These are phyloP conservation scores for Starmerella stellata DNA, from an alignment of 805 yeast species.

Conservation along the genomic window DNA sequence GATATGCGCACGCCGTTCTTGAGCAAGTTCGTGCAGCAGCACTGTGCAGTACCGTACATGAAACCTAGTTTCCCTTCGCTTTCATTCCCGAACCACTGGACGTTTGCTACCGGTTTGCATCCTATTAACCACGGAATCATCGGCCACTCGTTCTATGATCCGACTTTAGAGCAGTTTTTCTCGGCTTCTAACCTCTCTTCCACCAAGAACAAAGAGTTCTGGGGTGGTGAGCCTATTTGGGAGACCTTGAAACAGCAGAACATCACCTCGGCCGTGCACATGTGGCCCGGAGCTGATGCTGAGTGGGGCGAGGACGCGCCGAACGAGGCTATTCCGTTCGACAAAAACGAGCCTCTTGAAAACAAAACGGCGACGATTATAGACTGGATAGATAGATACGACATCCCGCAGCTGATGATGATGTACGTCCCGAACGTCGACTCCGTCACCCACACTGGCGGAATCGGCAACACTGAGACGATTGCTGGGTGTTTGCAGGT, in stretches of 20 bases:
- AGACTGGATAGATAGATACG: constrained; percentile 43
- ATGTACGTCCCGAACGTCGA: constrained; percentile 71
- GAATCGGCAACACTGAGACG: constrained; percentile 45
- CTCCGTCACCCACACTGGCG: constrained; percentile 54
- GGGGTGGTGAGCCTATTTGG: constrained; percentile 93
- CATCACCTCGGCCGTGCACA: constrained; percentile 57
- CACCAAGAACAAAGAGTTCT: constrained; percentile 42
- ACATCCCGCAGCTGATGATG: constrained; percentile 60
- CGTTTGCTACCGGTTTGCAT: constrained; percentile 66
- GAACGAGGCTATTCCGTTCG: constrained; percentile 41
- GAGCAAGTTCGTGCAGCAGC: constrained; percentile 37
- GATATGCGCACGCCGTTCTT: constrained; percentile 50
- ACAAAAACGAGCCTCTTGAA: constrained; percentile 42
- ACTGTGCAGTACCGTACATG: constrained; percentile 60
- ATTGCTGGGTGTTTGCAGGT: constrained; percentile 40
- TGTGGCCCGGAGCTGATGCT: constrained; percentile 94
- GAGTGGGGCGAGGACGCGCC: constrained; percentile 33
- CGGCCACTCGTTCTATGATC: constrained; percentile 63
- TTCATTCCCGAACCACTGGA: constrained; percentile 86
- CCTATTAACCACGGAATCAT: constrained; percentile 79
- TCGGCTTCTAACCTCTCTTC: constrained; percentile 38
- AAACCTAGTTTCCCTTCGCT: constrained; percentile 73
- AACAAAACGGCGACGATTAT: constrained; percentile 41
- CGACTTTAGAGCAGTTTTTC: constrained; percentile 36
- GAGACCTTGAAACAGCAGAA: constrained; percentile 48